These are phyloP conservation scores for Helicostylum pulchrum DNA, from an alignment of 192 early-diverging fungal genomes.

Conservation along the genomic window DNA sequence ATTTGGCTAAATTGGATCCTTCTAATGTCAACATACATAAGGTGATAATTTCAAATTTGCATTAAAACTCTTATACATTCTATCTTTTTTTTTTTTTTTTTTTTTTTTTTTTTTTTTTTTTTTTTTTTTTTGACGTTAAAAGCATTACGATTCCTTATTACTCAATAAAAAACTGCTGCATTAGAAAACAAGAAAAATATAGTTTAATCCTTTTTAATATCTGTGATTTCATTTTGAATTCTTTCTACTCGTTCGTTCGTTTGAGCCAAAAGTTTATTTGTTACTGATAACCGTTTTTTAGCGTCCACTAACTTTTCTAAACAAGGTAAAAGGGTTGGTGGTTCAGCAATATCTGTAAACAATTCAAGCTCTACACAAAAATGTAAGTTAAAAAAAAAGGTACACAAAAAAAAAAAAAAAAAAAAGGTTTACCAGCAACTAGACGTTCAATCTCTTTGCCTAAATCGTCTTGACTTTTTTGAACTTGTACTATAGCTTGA, in stretches of 20 bases:
- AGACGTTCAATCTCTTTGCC: slow-evolving; percentile 57
- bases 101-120: too few relatives aligned
- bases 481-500: slow-evolving; percentile 44
- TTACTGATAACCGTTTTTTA: slow-evolving; percentile 40
- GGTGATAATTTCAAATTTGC: too few relatives aligned
- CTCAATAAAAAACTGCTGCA: too few relatives aligned
- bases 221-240: slow-evolving; percentile 38
- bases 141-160: too few relatives aligned
- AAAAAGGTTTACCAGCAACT: slow-evolving; percentile 41
- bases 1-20: too few relatives aligned
- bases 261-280: slow-evolving; percentile 44
- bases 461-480: slow-evolving; percentile 52
- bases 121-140: too few relatives aligned
- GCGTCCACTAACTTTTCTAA: slow-evolving; percentile 48
- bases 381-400: background rate
- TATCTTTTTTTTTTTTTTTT: too few relatives aligned
- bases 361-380: slow-evolving; percentile 47
- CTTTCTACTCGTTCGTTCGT: slow-evolving; percentile 44
- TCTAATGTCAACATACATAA: too few relatives aligned
- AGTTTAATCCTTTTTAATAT: too few relatives aligned
- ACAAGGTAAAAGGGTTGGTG: slow-evolving; percentile 47
- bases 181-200: too few relatives aligned
- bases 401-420: background rate
- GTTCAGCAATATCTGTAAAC: slow-evolving; percentile 46
- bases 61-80: too few relatives aligned